Conservation (phyloP, 129 eudicot genomes). For the Flaveria sonorensis region DNA sequence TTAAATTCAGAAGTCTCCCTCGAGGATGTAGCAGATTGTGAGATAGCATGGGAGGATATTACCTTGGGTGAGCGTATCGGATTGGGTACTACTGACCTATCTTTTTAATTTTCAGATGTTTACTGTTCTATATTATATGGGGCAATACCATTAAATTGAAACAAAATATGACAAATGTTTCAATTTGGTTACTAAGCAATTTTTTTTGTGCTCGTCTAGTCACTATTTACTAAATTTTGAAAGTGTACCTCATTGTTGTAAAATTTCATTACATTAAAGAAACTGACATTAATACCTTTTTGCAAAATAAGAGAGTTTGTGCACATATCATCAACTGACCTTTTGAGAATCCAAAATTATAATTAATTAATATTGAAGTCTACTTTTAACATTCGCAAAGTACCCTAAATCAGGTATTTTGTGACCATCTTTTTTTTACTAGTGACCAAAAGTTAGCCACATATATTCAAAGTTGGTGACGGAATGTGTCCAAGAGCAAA, state of each 20-base stretch:
- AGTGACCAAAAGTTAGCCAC: not conserved
- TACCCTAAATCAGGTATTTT: not conserved
- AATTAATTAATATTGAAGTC: not conserved
- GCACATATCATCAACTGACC: not conserved
- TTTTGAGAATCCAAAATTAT: not conserved
- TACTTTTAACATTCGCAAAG: not conserved
- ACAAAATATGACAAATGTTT: not conserved
- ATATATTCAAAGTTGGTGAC: not conserved
- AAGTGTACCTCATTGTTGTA: not conserved
- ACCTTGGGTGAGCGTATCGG: slow-evolving; percentile 95
- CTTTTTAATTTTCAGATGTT: not conserved
- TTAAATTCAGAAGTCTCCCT: slow-evolving; percentile 54
- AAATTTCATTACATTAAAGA: not conserved
- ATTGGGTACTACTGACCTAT: slow-evolving; percentile 54
- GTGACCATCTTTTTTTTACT: not conserved
- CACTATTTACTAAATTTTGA: not conserved
- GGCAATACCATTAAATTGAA: not conserved
- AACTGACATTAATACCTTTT: not conserved
- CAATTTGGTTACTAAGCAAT: not conserved
- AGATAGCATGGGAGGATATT: slow-evolving; percentile 90
- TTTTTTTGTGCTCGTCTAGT: not conserved
- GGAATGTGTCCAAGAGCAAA: not conserved
- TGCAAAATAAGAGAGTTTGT: not conserved
- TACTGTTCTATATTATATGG: not conserved
- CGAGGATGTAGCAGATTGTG: slow-evolving; percentile 85